phyloP scores from a whole-genome alignment of 176 grass and related monocot genomes.

The Aegilops longissima region DNA sequence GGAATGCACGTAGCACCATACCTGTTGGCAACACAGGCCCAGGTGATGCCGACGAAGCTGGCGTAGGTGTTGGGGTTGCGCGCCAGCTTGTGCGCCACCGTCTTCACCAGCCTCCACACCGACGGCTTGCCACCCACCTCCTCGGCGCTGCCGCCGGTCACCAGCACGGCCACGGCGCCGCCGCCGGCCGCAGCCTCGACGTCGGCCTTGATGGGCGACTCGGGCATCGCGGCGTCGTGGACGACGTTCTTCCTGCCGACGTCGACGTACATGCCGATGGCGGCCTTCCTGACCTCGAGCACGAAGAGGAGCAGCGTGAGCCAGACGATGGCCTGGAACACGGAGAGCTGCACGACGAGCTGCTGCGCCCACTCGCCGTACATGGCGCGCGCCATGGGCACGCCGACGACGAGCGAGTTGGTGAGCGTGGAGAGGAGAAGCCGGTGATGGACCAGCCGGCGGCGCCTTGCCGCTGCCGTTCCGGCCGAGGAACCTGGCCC shows the following conservation, averaged over 20 bases:
- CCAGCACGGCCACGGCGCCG: too few species aligned
- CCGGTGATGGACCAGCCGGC: slow-evolving; percentile 72
- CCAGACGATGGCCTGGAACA: slow-evolving; percentile 84
- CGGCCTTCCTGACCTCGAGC: slow-evolving; percentile 79
- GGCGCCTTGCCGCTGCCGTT: slow-evolving; percentile 41
- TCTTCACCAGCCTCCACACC: slow-evolving; percentile 65
- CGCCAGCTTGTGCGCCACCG: slow-evolving; percentile 79
- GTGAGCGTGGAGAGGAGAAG: slow-evolving; percentile 82
- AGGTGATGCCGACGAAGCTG: slow-evolving; percentile 79
- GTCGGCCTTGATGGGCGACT: slow-evolving; percentile 12
- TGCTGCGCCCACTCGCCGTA: slow-evolving; percentile 94
- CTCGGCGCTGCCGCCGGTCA: background rate
- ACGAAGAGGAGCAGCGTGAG: slow-evolving; percentile 77
- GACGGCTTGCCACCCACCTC: slow-evolving; percentile 38
- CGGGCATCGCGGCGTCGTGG: background rate
- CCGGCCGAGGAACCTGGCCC: slow-evolving; percentile 53
- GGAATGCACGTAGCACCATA: slow-evolving; percentile 23
- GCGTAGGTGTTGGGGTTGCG: slow-evolving; percentile 82
- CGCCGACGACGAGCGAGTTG: slow-evolving; percentile 89
- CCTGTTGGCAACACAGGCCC: slow-evolving; percentile 75
- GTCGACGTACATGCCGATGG: slow-evolving; percentile 41
- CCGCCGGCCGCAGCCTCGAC: background rate
- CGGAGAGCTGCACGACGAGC: slow-evolving; percentile 90
- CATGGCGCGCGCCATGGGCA: slow-evolving; percentile 76
- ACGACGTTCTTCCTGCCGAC: background rate